Percentiles rank a stretch among this genome's conserved stretches.
Conservation (phyloP, 2,329 filamentous ascomycete species). For the Ophiostoma sp. region DNA sequence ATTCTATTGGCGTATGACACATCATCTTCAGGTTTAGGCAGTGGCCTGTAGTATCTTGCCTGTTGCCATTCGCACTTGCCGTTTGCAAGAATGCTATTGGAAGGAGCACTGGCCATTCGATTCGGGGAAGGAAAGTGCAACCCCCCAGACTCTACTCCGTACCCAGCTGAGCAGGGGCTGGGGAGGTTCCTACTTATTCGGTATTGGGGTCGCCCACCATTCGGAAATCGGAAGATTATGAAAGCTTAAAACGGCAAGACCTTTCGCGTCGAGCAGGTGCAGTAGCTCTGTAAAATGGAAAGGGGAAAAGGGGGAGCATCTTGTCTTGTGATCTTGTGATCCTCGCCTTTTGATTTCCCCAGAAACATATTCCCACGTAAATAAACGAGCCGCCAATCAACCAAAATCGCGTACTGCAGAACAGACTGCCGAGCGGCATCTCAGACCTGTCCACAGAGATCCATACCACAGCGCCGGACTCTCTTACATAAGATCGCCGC, state of each 20-base stretch:
- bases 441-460: not conserved
- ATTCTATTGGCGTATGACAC: not conserved
- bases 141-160: not conserved
- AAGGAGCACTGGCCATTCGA: not conserved
- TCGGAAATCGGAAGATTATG: not conserved
- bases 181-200: not conserved
- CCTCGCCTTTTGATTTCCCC: not conserved
- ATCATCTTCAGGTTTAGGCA: not conserved
- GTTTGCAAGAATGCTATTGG: not conserved
- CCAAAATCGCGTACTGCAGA: not conserved
- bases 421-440: not conserved
- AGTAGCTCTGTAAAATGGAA: not conserved
- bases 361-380: not conserved
- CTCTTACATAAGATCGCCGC: not conserved
- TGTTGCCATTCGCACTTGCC: not conserved
- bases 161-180: not conserved
- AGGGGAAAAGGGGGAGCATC: not conserved
- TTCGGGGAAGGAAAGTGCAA: not conserved
- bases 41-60: not conserved
- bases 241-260: constrained; percentile 7
- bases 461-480: not conserved
- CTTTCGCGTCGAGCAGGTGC: not conserved
- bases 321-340: not conserved
- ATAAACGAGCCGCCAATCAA: not conserved
- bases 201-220: not conserved